Evolutionary conservation across 768 basidiomycete species (phyloP).

Genomic region (Leccinum variicolor): DNA sequence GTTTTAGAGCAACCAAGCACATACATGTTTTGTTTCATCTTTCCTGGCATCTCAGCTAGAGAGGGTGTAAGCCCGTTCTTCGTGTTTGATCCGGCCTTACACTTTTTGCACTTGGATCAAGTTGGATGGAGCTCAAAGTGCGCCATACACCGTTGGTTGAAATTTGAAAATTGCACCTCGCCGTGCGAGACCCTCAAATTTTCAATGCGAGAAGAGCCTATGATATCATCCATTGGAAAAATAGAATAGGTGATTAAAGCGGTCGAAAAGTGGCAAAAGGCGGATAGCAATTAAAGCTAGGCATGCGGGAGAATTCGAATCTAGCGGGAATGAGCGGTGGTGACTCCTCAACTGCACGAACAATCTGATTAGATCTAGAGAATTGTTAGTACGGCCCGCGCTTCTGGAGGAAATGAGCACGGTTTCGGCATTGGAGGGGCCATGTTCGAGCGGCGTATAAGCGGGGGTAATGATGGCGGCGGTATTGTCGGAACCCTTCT

Average conservation of each 20-base stretch:
- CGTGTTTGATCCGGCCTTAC: too few relatives aligned
- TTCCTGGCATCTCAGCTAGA: too few relatives aligned
- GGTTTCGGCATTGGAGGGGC: not conserved
- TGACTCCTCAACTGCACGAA: not conserved
- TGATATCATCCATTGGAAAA: not conserved
- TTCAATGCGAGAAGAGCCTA: too few relatives aligned
- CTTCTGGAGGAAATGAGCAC: not conserved
- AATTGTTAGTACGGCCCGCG: not conserved
- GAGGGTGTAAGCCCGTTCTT: too few relatives aligned
- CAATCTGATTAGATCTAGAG: not conserved
- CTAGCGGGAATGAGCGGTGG: not conserved
- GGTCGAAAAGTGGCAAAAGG: not conserved
- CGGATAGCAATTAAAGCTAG: not conserved
- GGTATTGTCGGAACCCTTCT: not conserved
- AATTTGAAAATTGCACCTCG: too few relatives aligned
- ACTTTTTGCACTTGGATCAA: too few relatives aligned
- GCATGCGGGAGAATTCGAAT: not conserved
- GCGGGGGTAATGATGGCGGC: not conserved
- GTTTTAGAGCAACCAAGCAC: too few relatives aligned
- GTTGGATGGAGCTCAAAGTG: too few relatives aligned
- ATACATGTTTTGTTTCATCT: too few relatives aligned
- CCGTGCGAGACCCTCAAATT: too few relatives aligned
- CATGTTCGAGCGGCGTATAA: not conserved
- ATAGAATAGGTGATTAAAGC: not conserved
- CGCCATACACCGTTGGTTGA: too few relatives aligned